phyloP scores from a whole-genome alignment of 2,329 filamentous ascomycete species.

The Phaeophleospora eucalypticola region DNA sequence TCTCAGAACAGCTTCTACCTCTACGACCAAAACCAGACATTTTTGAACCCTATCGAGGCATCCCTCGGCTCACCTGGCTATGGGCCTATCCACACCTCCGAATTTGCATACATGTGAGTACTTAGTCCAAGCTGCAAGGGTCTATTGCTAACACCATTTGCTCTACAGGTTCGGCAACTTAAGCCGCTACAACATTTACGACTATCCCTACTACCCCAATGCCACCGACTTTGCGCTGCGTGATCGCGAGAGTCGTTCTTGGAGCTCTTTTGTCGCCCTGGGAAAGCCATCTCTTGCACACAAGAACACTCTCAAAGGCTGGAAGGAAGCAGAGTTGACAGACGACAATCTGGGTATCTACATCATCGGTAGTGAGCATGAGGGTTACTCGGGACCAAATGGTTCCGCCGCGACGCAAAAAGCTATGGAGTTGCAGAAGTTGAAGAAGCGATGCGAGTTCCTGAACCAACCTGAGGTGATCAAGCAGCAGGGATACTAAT shows the following conservation, averaged over 20 bases:
- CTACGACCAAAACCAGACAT: slow-evolving; percentile 53
- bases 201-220: slow-evolving; percentile 30
- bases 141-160: background rate
- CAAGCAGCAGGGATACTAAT: slow-evolving; percentile 27
- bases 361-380: slow-evolving; percentile 44
- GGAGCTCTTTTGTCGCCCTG: slow-evolving; percentile 45
- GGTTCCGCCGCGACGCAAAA: slow-evolving; percentile 29
- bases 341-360: slow-evolving; percentile 34
- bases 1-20: slow-evolving; percentile 44
- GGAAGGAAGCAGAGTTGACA: slow-evolving; percentile 36
- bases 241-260: slow-evolving; percentile 43
- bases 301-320: slow-evolving; percentile 41
- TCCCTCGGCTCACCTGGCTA: slow-evolving; percentile 36
- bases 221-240: slow-evolving; percentile 40
- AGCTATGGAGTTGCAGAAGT: slow-evolving; percentile 35
- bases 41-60: slow-evolving; percentile 45
- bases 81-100: slow-evolving; percentile 50
- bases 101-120: slow-evolving; percentile 39
- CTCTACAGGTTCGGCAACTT: slow-evolving; percentile 45
- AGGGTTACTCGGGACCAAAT: slow-evolving; percentile 42
- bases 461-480: slow-evolving; percentile 46
- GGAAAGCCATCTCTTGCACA: slow-evolving; percentile 35
- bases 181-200: slow-evolving; percentile 42
- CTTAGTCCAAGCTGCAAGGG: too few species aligned
- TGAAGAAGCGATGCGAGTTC: slow-evolving; percentile 47